phyloP scores from a whole-genome alignment of 140 eudicot genomes.

The Erigeron philadelphicus region DNA sequence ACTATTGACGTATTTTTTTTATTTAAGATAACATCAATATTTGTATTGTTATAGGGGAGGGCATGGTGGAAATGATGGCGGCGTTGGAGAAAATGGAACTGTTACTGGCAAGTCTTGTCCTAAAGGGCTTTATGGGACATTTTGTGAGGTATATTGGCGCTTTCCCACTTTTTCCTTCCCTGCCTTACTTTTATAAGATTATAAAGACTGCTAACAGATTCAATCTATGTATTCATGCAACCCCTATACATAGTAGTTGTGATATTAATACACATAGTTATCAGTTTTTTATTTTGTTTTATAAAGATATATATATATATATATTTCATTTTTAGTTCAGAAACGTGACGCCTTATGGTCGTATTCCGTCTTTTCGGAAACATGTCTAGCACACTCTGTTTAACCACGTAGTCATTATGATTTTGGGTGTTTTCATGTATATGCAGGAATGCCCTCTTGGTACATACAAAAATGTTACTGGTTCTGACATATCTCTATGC shows the following conservation, averaged over 20 bases:
- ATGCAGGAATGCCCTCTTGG: conserved; percentile 93
- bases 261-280: conserved; percentile 9
- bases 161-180: not conserved
- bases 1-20: too few relatives aligned
- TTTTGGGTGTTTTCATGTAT: not conserved
- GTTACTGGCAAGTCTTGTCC: conserved; percentile 84
- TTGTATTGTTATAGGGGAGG: conserved; percentile 65
- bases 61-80: conserved; percentile 48
- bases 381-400: conserved; percentile 2
- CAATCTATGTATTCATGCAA: conserved; percentile 7
- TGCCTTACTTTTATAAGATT: not conserved
- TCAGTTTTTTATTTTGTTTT: conserved; percentile 7
- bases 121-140: conserved; percentile 83
- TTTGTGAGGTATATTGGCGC: conserved; percentile 61
- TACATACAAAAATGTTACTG: conserved; percentile 78
- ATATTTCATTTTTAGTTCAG: not conserved
- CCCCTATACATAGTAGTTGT: not conserved
- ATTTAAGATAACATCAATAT: conserved; percentile 4
- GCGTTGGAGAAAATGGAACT: conserved; percentile 75
- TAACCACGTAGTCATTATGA: not conserved
- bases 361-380: not conserved
- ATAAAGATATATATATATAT: too few relatives aligned
- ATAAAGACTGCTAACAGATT: not conserved
- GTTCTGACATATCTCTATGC: conserved; percentile 76
- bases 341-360: conserved; percentile 5